A percentile compares a stretch with the other conserved stretches of the same genome.
These are phyloP conservation scores for Plantago coronopus DNA, from an alignment of 305 asterid species.

Conservation along the genomic window DNA sequence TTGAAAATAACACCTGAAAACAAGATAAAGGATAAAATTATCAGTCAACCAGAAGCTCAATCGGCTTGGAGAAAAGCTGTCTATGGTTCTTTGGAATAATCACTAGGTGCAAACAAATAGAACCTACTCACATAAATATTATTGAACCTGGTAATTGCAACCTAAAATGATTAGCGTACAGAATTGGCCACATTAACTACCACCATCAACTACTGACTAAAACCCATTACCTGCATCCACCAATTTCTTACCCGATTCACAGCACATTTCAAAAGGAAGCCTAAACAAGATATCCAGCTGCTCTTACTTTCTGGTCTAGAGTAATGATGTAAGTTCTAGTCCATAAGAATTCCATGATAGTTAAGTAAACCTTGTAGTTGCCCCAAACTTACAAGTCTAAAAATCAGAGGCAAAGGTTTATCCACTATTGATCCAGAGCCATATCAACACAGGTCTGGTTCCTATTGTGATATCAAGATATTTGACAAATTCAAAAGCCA, in stretches of 20 bases:
- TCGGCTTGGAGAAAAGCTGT: background rate
- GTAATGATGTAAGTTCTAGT: too few species aligned
- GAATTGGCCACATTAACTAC: background rate
- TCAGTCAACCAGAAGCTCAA: background rate
- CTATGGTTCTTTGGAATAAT: background rate
- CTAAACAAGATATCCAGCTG: background rate
- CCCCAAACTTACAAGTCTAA: too few species aligned
- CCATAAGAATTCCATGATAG: too few species aligned
- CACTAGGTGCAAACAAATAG: background rate
- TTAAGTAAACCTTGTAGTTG: too few species aligned
- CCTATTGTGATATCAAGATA: too few species aligned
- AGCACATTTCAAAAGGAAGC: background rate
- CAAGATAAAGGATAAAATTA: slow-evolving; percentile 5
- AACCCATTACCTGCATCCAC: background rate
- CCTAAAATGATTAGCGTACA: background rate
- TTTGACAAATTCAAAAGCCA: too few species aligned
- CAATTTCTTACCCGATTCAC: background rate
- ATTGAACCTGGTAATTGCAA: background rate
- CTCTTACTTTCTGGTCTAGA: too few species aligned
- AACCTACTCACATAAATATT: background rate
- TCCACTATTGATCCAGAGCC: too few species aligned
- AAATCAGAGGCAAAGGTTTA: too few species aligned
- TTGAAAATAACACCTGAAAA: slow-evolving; percentile 12
- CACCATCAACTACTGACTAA: background rate
- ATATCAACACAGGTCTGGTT: too few species aligned